Conservation (phyloP, 805 yeast species). For the Hanseniaspora singularis region DNA sequence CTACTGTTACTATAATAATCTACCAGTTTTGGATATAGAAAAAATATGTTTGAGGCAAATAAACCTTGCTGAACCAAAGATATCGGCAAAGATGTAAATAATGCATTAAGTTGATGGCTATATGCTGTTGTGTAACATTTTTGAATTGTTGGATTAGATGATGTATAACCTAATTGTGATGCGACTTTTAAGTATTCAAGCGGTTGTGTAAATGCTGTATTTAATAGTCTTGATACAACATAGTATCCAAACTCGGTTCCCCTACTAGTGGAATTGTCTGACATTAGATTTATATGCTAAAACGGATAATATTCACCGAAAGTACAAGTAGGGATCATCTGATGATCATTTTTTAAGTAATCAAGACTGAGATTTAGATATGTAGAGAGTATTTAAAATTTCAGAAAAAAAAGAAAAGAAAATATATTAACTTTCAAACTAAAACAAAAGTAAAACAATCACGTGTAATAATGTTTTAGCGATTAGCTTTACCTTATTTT, state of each 20-base stretch:
- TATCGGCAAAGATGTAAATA: constrained; percentile 61
- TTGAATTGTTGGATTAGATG: constrained; percentile 16
- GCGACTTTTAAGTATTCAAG: constrained; percentile 59
- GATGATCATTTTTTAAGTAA: too few relatives aligned
- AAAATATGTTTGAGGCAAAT: constrained; percentile 42
- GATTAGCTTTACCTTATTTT: too few relatives aligned
- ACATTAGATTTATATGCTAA: too few relatives aligned
- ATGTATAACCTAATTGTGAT: constrained; percentile 38
- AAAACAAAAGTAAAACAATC: too few relatives aligned
- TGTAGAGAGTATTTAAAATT: too few relatives aligned
- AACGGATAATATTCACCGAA: too few relatives aligned
- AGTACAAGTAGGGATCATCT: too few relatives aligned
- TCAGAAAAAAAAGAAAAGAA: too few relatives aligned
- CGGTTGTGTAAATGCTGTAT: constrained; percentile 57
- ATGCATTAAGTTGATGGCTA: constrained; percentile 56
- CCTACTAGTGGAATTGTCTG: too few relatives aligned
- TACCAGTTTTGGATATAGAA: constrained; percentile 5
- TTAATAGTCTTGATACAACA: constrained; percentile 45
- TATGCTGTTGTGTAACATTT: constrained; percentile 52
- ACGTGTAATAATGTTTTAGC: too few relatives aligned
- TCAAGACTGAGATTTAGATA: too few relatives aligned
- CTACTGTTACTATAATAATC: constrained; percentile 25
- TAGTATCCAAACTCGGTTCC: not conserved
- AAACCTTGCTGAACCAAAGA: constrained; percentile 65
- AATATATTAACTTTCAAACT: too few relatives aligned